Conservation (phyloP, 495 filamentous ascomycete species). For the Lophiotrema nucula region DNA sequence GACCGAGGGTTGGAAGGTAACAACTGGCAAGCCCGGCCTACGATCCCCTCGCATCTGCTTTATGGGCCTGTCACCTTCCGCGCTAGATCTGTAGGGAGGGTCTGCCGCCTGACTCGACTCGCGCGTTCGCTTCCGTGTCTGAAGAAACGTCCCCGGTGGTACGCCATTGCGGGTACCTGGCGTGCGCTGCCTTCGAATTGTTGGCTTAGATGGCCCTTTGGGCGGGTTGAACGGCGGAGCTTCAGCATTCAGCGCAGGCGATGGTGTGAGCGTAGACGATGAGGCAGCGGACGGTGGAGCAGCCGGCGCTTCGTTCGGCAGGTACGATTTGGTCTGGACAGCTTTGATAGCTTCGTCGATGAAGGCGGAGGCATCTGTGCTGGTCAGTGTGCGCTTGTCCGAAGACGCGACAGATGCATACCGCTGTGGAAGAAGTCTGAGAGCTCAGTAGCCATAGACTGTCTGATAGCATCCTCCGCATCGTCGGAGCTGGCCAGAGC, state of each 20-base stretch:
- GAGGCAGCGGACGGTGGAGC: neutral
- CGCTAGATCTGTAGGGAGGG: constrained; percentile 43
- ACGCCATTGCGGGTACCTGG: constrained; percentile 31
- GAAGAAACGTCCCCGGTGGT: constrained; percentile 44
- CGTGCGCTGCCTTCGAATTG: constrained; percentile 4
- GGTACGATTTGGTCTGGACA: constrained; percentile 62
- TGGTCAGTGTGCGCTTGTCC: neutral
- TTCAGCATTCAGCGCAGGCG: constrained; percentile 40
- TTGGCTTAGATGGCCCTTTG: constrained; percentile 38
- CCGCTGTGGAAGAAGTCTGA: constrained; percentile 86
- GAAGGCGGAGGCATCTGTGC: constrained; percentile 51
- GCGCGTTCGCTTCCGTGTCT: constrained; percentile 42
- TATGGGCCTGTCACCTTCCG: constrained; percentile 52
- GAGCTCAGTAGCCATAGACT: constrained; percentile 72
- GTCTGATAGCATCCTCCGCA: constrained; percentile 66
- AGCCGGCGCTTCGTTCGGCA: constrained; percentile 44
- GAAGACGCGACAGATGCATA: constrained; percentile 55
- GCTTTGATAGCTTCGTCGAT: constrained; percentile 83
- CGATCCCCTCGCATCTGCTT: constrained; percentile 72
- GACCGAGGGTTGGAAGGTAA: neutral
- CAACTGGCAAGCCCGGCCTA: neutral
- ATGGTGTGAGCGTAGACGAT: neutral
- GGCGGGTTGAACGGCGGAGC: constrained; percentile 43
- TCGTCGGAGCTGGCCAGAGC: constrained; percentile 84
- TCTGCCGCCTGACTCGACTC: constrained; percentile 38